Conservation (phyloP, 768 basidiomycete species). For the Melanogaster broomeanus region DNA sequence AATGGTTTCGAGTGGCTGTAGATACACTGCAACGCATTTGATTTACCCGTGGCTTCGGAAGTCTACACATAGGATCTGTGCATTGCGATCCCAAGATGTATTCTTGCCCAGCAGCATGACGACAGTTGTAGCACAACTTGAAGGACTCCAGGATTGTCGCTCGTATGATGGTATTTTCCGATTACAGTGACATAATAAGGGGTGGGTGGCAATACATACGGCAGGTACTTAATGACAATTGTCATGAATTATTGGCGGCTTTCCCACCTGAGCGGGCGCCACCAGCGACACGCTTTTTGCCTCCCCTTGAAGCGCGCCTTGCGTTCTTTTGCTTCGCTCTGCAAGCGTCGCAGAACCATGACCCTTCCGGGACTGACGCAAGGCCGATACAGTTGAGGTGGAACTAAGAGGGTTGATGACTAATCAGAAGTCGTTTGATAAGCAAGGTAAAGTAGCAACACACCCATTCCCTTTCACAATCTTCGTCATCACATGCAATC, state of each 20-base stretch:
- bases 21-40: too few species aligned
- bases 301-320: slow-evolving; percentile 51
- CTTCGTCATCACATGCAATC: slow-evolving; percentile 87
- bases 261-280: slow-evolving; percentile 32
- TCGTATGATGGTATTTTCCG: background rate
- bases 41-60: too few species aligned
- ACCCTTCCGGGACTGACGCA: slow-evolving; percentile 62
- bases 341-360: slow-evolving; percentile 78
- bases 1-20: slow-evolving; percentile 26
- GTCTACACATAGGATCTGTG: too few species aligned
- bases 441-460: slow-evolving; percentile 29
- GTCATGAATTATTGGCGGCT: slow-evolving; percentile 32
- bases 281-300: slow-evolving; percentile 50
- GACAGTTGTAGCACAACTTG: too few species aligned
- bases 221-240: background rate
- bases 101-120: too few species aligned
- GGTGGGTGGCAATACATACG: slow-evolving; percentile 15
- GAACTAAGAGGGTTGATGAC: slow-evolving; percentile 51
- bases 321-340: slow-evolving; percentile 51
- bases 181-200: slow-evolving; percentile 29
- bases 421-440: slow-evolving; percentile 9
- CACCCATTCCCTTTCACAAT: slow-evolving; percentile 90
- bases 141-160: too few species aligned
- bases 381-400: slow-evolving; percentile 78
- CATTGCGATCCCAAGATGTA: too few species aligned